Base-by-base conservation (phyloP, 805 yeast genomes). In the Saccharomycopsis synnaedendra region DNA sequence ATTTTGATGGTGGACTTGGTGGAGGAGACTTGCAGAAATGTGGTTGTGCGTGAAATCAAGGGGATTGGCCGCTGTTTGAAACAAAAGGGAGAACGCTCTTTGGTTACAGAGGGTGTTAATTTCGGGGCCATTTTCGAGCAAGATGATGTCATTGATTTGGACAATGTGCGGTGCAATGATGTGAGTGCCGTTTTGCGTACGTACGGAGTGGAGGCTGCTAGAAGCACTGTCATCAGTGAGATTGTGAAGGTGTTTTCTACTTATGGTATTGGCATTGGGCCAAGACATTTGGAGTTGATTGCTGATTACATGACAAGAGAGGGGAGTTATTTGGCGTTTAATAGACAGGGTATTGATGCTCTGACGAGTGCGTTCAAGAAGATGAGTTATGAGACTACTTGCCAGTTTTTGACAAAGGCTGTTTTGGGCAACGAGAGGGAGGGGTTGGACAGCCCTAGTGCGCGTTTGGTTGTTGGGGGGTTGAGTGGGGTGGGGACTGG, bases 291-390 rank as follows among this genome's bases (percentile, higher is more conserved):
- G 68, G 98, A 93, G 63, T 78, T 93, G 64, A 82, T 93, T 65
- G 99, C 95, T 55, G 99, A 93, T 66, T 85, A 86, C 87, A 93
- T 93, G 99, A 93, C 99, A 4, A 80, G 98, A 67, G 97, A 93
- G 67, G 99, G 99, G 60, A 78, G 94, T 2, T 93, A 89, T 63
- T 69, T 90, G 62, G 96, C 99, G 30, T 93, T 93, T 74, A 89
- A 87, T 67, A 85, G 99, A 74, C 96, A 87, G 69, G 99, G 99
- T 66, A 89, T 94, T 63, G 97, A 93, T 64, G 76, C 95, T 1
- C 78, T 93, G 9, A 88, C 97, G 1, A 89, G 97, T 5, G 85
- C 97, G 11, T 86, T 93, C 72, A 83, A 87, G 89, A 93, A 93
- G 72, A 93, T 93, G 99, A 87, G 96, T 48, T 93, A 88, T 66